Evolutionary conservation across 139 green algal species (phyloP).

Genomic region (Tetradesmus obliquus): DNA sequence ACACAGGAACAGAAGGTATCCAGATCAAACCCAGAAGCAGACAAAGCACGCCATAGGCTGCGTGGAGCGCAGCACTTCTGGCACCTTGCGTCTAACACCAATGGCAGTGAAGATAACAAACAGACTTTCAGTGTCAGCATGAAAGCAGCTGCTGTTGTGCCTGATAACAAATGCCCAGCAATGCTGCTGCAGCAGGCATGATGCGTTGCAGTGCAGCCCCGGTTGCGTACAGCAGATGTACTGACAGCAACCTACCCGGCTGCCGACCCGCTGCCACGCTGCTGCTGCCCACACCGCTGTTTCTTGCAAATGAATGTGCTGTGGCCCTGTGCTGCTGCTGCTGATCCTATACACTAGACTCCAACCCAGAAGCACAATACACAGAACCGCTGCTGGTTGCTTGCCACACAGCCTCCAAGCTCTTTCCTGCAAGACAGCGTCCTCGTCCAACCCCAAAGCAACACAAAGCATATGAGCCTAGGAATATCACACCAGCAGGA

Average conservation of each 20-base stretch:
- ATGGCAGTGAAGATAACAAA: not conserved
- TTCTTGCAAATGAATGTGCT: not conserved
- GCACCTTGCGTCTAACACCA: not conserved
- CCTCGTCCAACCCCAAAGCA: not conserved
- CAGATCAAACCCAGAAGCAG: not conserved
- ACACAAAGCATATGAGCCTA: not conserved
- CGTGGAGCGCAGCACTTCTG: not conserved
- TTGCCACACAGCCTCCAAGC: not conserved
- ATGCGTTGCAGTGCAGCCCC: slow-evolving; percentile 25
- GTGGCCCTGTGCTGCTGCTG: not conserved
- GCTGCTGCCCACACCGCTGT: not conserved
- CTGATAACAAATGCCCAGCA: not conserved
- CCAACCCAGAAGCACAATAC: not conserved
- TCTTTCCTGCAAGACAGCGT: not conserved
- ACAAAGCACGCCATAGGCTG: not conserved
- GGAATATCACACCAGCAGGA: too few relatives aligned
- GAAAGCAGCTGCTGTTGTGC: not conserved
- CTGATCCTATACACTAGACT: not conserved
- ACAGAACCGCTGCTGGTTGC: not conserved
- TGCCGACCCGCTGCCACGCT: slow-evolving; percentile 24
- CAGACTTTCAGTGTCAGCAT: not conserved
- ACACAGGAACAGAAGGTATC: not conserved
- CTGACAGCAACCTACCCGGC: not conserved
- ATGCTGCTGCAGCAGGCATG: not conserved
- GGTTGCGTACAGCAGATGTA: not conserved